Evolutionary conservation across 2,329 filamentous ascomycete species (phyloP).

Genomic region (Thermothelomyces thermophilus): DNA sequence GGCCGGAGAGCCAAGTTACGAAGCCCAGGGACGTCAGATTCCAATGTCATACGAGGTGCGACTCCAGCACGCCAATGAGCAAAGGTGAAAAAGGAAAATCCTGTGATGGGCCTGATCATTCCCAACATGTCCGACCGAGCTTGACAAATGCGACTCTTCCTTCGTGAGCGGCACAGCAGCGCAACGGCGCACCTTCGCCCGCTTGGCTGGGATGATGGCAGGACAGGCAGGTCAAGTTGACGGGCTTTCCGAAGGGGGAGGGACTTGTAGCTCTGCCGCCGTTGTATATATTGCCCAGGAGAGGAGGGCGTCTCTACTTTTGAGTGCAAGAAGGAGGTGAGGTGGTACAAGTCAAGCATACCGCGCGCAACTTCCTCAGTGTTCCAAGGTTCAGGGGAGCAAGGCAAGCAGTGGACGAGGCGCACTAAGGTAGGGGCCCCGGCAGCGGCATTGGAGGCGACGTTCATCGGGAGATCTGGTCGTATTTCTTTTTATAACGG

Average conservation of each 20-base stretch:
- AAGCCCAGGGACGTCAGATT: no score
- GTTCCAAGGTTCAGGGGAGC: no score
- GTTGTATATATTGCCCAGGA: neutral
- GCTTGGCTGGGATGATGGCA: no score
- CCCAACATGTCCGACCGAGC: neutral
- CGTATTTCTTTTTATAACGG: slow-evolving; percentile 16
- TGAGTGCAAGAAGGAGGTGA: neutral
- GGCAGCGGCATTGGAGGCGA: neutral
- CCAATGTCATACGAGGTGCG: no score
- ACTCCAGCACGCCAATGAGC: no score
- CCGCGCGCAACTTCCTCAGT: no score
- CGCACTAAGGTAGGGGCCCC: neutral
- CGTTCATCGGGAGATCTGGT: slow-evolving; percentile 1
- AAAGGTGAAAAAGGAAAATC: no score
- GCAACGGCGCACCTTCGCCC: no score
- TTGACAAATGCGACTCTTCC: neutral
- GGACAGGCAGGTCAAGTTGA: no score
- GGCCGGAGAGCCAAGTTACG: no score
- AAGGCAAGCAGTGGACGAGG: neutral
- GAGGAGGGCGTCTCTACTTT: neutral
- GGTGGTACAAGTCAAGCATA: neutral
- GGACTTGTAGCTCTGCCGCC: no score
- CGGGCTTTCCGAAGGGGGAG: no score
- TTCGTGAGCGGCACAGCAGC: neutral
- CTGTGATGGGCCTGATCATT: neutral